Evolutionary conservation across 108 stramenopile species (phyloP), one percentile per base, ranked within the genome.

Genomic region (Conticribra weissflogii): DNA sequence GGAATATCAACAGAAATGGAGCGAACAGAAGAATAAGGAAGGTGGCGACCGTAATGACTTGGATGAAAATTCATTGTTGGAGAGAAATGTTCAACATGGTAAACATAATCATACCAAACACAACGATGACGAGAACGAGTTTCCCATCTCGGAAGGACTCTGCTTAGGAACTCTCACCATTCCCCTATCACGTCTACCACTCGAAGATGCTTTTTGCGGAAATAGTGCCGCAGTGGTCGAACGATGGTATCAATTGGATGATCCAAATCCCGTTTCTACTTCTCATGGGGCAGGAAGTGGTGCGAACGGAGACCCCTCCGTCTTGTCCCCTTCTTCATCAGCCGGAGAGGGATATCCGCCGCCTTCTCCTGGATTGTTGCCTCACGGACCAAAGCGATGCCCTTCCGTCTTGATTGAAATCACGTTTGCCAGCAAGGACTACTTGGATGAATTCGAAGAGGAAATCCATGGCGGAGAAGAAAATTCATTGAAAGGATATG

Each of bases 331-430:
- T 25, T 24, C 46, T 1, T 22, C 47, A 15, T 28, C 27, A 1
- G 56, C 15, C 5, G 56, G n/a, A 2, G 51, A 41, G 25, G 53
- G 54, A 33, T 46, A 49, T 21, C 34, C 25, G 49, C 31, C 44
- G 36, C 53, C 31, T 3, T 46, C 62, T 0, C 45, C 65, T 14
- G 48, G 55, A 34, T 79, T 52, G 57, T 66, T 72, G 34, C 44
- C 63, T 28, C 71, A 66, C 17, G 75, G 74, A 27, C 59, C 65
- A 32, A 63, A 75, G 33, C 81, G 88, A 66, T 85, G 83, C 64
- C 93, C 93, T 14, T 87, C 88, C 17, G 83, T 94, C 12, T 80
- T 88, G 25, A 58, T 94, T 5, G 93, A 94, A 64, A 87, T 94
- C 23, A 81, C 72, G 31, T 82, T 91, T 70, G 81, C 83, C 2